phyloP scores from a whole-genome alignment of 192 early-diverging fungal genomes.

The Martensiomyces pterosporus region DNA sequence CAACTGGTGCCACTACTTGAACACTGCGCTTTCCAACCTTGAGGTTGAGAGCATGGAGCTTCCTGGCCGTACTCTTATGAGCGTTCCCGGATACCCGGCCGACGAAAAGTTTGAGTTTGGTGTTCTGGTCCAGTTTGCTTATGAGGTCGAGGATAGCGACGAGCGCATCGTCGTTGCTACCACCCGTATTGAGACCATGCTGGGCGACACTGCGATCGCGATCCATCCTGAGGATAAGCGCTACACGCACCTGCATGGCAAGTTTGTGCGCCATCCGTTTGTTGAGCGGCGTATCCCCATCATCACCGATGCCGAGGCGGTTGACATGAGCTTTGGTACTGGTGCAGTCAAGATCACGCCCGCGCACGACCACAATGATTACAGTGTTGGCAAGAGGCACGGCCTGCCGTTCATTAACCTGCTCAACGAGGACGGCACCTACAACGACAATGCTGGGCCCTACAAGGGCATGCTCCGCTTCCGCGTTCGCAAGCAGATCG shows the following conservation, averaged over 20 bases:
- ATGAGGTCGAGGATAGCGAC: constrained; percentile 78
- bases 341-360: constrained; percentile 99
- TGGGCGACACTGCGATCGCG: constrained; percentile 96
- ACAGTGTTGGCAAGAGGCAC: constrained; percentile 91
- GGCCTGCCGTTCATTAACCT: constrained; percentile 94
- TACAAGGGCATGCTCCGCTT: constrained; percentile 90
- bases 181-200: constrained; percentile 99
- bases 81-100: constrained; percentile 87
- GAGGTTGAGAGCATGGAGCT: constrained; percentile 94
- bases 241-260: constrained; percentile 94
- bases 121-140: constrained; percentile 92
- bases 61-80: constrained; percentile 75
- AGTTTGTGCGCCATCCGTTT: constrained; percentile 93
- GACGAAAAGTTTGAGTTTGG: constrained; percentile 99
- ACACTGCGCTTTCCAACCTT: constrained; percentile 94
- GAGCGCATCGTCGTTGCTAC: constrained; percentile 95
- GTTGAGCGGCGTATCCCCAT: constrained; percentile 86
- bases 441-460: constrained; percentile 86
- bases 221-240: constrained; percentile 90
- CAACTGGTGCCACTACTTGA: constrained; percentile 96
- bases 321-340: constrained; percentile 92
- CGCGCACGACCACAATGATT: constrained; percentile 97
- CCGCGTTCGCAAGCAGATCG: constrained; percentile 83
- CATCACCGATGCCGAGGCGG: constrained; percentile 77
- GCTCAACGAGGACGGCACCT: constrained; percentile 93